Evolutionary conservation across 1,284 basidiomycete species (phyloP).

Genomic region (Ustanciosporium gigantosporum): DNA sequence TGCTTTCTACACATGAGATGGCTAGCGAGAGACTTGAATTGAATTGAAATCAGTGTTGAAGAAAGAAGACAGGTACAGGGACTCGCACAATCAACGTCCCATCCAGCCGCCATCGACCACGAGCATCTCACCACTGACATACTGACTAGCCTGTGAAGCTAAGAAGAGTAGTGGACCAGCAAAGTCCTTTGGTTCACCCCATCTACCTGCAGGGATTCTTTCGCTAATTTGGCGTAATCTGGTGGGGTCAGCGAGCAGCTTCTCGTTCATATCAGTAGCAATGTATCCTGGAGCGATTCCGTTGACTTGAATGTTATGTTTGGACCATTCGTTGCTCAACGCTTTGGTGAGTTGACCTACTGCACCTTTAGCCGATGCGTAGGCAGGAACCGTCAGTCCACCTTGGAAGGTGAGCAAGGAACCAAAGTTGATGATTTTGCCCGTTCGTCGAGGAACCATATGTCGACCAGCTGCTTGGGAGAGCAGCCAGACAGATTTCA

Average conservation of each 20-base stretch:
- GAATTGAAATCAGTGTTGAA: too few species aligned
- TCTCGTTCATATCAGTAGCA: conserved; percentile 67
- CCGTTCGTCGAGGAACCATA: conserved; percentile 37
- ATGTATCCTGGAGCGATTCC: conserved; percentile 68
- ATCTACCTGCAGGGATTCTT: conserved; percentile 66
- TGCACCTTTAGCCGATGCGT: conserved; percentile 84
- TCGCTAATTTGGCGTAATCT: conserved; percentile 86
- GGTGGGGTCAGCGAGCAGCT: conserved; percentile 73
- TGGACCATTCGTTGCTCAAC: conserved; percentile 71
- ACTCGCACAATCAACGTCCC: conserved; percentile 44
- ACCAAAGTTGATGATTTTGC: conserved; percentile 57
- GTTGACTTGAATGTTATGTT: conserved; percentile 85
- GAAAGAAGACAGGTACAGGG: too few species aligned
- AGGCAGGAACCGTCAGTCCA: conserved; percentile 72
- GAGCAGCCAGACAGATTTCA: conserved; percentile 48
- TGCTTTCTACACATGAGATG: too few species aligned
- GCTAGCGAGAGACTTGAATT: too few species aligned
- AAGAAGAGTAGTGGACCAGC: conserved; percentile 88
- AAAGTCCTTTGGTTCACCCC: conserved; percentile 86
- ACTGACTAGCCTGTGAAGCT: conserved; percentile 80
- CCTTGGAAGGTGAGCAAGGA: conserved; percentile 56
- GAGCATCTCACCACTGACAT: conserved; percentile 79
- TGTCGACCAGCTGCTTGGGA: conserved; percentile 46
- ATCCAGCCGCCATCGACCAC: conserved; percentile 61
- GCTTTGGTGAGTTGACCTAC: conserved; percentile 65